Conservation (phyloP, 495 filamentous ascomycete genomes). For the Aspergillus conjunctus region DNA sequence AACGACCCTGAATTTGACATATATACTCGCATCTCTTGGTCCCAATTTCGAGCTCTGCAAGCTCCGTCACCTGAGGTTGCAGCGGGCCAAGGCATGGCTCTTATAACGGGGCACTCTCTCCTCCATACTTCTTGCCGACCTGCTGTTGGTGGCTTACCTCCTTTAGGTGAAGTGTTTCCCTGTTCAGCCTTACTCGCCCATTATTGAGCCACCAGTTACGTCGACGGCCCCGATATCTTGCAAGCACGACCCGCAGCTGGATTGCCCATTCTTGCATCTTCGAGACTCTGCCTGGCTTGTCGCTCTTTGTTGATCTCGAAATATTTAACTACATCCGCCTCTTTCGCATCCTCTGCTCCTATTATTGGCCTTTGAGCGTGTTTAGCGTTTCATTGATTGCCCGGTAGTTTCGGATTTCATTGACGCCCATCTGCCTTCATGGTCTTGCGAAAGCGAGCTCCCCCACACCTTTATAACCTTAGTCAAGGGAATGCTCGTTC, state of each 20-base stretch:
- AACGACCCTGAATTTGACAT: not conserved
- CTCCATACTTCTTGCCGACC: slow-evolving; percentile 7
- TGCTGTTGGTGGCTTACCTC: slow-evolving; percentile 15
- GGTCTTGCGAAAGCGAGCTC: slow-evolving; percentile 51
- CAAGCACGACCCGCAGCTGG: slow-evolving; percentile 17
- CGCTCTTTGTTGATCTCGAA: not conserved
- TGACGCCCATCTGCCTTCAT: slow-evolving; percentile 37
- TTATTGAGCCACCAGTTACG: slow-evolving; percentile 21
- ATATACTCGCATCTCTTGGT: slow-evolving; percentile 11
- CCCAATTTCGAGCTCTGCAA: not conserved
- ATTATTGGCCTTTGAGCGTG: slow-evolving; percentile 20
- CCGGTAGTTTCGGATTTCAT: slow-evolving; percentile 13
- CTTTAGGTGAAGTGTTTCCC: slow-evolving; percentile 10
- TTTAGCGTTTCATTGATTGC: slow-evolving; percentile 24
- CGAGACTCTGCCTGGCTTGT: not conserved
- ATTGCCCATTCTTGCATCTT: slow-evolving; percentile 14
- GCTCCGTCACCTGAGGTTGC: not conserved
- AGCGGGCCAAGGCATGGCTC: slow-evolving; percentile 15
- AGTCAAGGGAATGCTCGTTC: slow-evolving; percentile 37
- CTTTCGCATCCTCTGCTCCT: slow-evolving; percentile 1
- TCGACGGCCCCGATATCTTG: slow-evolving; percentile 18
- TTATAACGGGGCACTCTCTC: slow-evolving; percentile 10
- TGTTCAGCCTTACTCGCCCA: slow-evolving; percentile 13
- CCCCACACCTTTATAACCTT: slow-evolving; percentile 45
- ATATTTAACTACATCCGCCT: not conserved